These are phyloP conservation scores for Verticillium zaregamsianum DNA, from an alignment of 2,329 filamentous ascomycete genomes.

Conservation along the genomic window DNA sequence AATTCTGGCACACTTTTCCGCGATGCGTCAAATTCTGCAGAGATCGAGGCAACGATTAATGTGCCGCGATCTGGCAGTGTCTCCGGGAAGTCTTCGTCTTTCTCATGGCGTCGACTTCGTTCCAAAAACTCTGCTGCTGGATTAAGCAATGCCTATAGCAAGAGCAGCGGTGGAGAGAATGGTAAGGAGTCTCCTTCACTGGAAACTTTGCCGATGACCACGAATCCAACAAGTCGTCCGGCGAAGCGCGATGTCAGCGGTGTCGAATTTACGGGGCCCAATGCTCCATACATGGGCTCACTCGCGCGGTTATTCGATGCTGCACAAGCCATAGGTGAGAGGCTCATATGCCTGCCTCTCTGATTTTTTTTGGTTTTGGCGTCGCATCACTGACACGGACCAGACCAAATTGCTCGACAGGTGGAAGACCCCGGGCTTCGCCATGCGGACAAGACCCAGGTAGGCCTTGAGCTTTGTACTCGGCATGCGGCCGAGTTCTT, in stretches of 20 bases:
- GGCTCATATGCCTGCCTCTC: neutral
- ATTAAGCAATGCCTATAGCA: slow-evolving; percentile 48
- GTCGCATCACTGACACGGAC: slow-evolving; percentile 17
- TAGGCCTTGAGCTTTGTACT: slow-evolving; percentile 89
- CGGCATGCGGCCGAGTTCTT: slow-evolving; percentile 97
- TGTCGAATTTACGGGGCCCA: slow-evolving; percentile 74
- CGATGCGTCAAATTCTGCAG: slow-evolving; percentile 51
- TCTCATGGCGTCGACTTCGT: slow-evolving; percentile 85
- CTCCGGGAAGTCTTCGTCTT: slow-evolving; percentile 71
- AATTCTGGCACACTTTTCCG: slow-evolving; percentile 71
- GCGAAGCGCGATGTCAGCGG: slow-evolving; percentile 67
- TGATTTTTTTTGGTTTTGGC: neutral
- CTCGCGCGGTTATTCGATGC: slow-evolving; percentile 90
- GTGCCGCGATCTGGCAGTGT: slow-evolving; percentile 56
- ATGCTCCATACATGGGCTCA: slow-evolving; percentile 86
- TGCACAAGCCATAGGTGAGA: slow-evolving; percentile 84
- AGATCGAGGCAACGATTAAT: slow-evolving; percentile 35
- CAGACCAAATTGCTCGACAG: slow-evolving; percentile 93
- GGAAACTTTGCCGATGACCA: slow-evolving; percentile 75
- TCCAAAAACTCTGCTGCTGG: slow-evolving; percentile 79
- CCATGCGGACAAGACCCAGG: slow-evolving; percentile 88
- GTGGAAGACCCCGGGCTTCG: slow-evolving; percentile 92
- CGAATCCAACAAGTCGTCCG: slow-evolving; percentile 59
- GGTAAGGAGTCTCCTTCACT: slow-evolving; percentile 58
- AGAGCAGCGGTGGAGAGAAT: slow-evolving; percentile 30